Base-by-base conservation (phyloP, 768 basidiomycete genomes). In the Hemileccinum impolitum region DNA sequence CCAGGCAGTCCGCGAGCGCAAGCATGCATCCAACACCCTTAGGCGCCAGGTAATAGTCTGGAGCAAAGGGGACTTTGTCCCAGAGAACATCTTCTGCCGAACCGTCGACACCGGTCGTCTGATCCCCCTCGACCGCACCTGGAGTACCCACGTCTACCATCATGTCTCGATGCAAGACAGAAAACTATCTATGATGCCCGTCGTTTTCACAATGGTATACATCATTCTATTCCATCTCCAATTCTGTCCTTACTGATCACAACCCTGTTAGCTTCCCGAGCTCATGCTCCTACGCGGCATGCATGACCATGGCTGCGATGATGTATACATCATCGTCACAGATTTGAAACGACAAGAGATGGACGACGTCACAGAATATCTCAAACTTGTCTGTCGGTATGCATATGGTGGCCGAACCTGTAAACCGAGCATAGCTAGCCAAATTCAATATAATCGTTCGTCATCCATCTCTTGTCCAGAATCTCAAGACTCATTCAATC, bases 91-190 rank as follows among this genome's bases (percentile, higher is more conserved):
- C 51, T 89, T 89, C 59, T 85, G 83, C 60, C 78, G 86, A 47
- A 89, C 87, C 3, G 80, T 89, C 50, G 87, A 89, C 64, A 88
- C 87, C 0, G 80, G 83, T 38, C 80, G 87, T 34, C 68, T 89
- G 61, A 87, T 89, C 50, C 87, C 87, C 37, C 80, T 89, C 57
- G 85, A 87, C 74, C 77, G 87, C 51, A 86, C 85, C 15, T 89
- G 87, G 87, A 85, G 82, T 26, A 89, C 86, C 8, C 84, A 88
- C 66, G 82, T 89, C 35, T 88, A 83, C 60, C 85, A 88, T 63
- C 87, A 89, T 52, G 76, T 80, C 52, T 83, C 85, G 4, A 85
- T 87, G 79, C 77, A 81, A 52, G 85, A 87, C 57, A 75, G 83
- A 46, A 84, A 82, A 52, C 65, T 85, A 35, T 80, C 81, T 21